Evolutionary conservation across 495 filamentous ascomycete species (phyloP).

Genomic region (Daldinia caldariorum): DNA sequence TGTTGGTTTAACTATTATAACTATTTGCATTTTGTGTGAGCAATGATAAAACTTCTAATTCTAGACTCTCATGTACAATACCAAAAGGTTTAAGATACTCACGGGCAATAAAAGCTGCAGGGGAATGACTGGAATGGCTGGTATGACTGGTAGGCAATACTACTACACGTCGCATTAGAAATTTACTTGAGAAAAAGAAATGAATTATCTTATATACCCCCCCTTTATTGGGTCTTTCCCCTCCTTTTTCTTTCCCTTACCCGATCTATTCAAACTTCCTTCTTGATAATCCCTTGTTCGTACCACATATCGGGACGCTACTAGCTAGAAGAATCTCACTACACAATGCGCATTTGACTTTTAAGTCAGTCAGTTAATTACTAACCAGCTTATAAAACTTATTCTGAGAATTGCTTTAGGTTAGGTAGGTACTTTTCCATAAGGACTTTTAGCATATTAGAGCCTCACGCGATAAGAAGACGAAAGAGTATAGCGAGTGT

Average conservation of each 20-base stretch:
- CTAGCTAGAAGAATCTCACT: too few species aligned
- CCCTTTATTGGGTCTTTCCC: background rate
- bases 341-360: too few species aligned
- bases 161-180: background rate
- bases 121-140: background rate
- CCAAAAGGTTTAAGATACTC: background rate
- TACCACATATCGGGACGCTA: background rate
- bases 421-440: constrained; percentile 1
- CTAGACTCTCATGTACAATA: background rate
- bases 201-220: background rate
- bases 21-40: background rate
- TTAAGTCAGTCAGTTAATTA: too few species aligned
- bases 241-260: background rate
- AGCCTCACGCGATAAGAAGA: constrained; percentile 38
- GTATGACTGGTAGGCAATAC: background rate
- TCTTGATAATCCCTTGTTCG: constrained; percentile 5
- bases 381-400: too few species aligned
- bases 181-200: background rate
- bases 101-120: background rate
- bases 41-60: background rate
- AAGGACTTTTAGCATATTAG: constrained; percentile 35
- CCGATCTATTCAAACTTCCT: too few species aligned
- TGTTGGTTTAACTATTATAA: background rate
- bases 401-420: constrained; percentile 1
- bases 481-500: constrained; percentile 8